phyloP scores from a whole-genome alignment of 2,329 filamentous ascomycete species.

The Mycogone perniciosa region DNA sequence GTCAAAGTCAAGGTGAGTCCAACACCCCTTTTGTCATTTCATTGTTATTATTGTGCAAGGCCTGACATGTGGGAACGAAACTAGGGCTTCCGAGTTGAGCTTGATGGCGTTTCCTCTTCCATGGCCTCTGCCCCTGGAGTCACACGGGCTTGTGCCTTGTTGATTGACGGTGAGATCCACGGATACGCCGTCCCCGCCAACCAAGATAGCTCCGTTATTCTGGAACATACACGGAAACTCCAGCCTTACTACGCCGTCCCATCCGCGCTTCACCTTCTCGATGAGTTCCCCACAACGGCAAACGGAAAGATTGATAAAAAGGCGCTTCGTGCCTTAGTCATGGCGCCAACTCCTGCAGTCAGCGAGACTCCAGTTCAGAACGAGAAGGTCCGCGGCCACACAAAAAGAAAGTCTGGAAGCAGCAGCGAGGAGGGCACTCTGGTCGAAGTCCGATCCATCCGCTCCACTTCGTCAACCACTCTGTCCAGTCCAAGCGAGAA shows the following conservation, averaged over 20 bases:
- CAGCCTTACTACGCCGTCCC: conserved; percentile 53
- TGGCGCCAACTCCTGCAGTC: conserved; percentile 10
- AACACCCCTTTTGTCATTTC: background rate
- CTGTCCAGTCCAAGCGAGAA: conserved; percentile 21
- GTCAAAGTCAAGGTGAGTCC: conserved; percentile 49
- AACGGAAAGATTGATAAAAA: conserved; percentile 54
- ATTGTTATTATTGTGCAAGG: background rate
- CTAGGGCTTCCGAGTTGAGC: conserved; percentile 53
- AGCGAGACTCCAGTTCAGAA: conserved; percentile 4
- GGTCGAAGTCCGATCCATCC: conserved; percentile 25
- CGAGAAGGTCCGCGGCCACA: conserved; percentile 7
- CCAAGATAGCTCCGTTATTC: conserved; percentile 32
- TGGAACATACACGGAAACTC: conserved; percentile 33
- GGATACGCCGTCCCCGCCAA: conserved; percentile 40
- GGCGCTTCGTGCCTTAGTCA: conserved; percentile 32
- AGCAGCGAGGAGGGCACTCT: conserved; percentile 17
- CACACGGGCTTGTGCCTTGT: conserved; percentile 40
- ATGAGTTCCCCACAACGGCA: conserved; percentile 41
- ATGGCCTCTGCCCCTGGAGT: conserved; percentile 41
- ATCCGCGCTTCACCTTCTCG: conserved; percentile 35
- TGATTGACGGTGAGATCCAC: conserved; percentile 42
- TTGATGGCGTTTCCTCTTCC: conserved; percentile 50
- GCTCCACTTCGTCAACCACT: conserved; percentile 21
- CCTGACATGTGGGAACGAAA: background rate
- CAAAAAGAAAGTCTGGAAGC: conserved; percentile 1